Evolutionary conservation across 441 rosid species (phyloP).

Genomic region (Oxalis stricta): DNA sequence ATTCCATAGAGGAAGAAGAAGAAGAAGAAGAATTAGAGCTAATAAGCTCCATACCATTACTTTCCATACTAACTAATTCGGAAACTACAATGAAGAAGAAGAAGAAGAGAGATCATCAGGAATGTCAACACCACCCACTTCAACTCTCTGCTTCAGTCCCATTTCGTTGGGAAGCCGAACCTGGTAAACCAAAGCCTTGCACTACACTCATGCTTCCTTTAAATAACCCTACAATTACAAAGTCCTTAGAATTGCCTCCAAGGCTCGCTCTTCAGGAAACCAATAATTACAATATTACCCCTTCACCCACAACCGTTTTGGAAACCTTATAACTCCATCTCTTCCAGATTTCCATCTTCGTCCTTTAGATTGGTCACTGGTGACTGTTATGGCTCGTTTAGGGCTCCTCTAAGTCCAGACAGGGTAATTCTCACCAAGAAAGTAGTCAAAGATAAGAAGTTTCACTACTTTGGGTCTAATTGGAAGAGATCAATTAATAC

Average conservation of each 20-base stretch:
- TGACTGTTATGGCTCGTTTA: constrained; percentile 34
- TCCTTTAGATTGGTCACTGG: constrained; percentile 27
- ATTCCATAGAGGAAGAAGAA: too few relatives aligned
- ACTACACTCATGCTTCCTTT: constrained; percentile 14
- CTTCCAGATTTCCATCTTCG: constrained; percentile 23
- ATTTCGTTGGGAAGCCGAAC: constrained; percentile 78
- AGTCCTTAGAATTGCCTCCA: constrained; percentile 58
- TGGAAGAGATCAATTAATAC: constrained; percentile 28
- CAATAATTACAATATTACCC: constrained; percentile 23
- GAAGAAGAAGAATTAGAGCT: constrained; percentile 11
- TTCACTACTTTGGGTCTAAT: constrained; percentile 41
- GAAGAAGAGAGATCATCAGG: too few relatives aligned
- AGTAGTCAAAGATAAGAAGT: constrained; percentile 19
- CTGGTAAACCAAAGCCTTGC: constrained; percentile 65
- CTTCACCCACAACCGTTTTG: constrained; percentile 36
- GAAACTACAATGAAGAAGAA: constrained; percentile 46
- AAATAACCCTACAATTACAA: constrained; percentile 8
- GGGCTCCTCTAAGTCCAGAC: constrained; percentile 21
- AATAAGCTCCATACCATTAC: constrained; percentile 21
- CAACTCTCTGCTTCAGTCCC: constrained; percentile 58
- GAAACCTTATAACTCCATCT: constrained; percentile 21
- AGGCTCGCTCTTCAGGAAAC: constrained; percentile 41
- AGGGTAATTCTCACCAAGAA: too few relatives aligned
- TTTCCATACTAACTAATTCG: constrained; percentile 15
- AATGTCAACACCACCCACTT: constrained; percentile 43